Evolutionary conservation across 78 protist species (phyloP).

Genomic region (Dictyostelium intermedium): DNA sequence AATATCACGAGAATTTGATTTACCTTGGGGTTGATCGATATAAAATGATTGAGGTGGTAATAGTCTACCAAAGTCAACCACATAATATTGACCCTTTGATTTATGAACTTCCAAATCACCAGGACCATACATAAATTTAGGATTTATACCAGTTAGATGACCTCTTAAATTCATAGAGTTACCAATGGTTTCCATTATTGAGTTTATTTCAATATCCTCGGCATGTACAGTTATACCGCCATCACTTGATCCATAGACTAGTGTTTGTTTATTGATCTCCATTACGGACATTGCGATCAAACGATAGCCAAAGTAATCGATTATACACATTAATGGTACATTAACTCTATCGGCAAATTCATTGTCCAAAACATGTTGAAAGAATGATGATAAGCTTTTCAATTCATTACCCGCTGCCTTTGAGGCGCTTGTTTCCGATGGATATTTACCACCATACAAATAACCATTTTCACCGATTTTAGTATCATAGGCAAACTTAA

Average conservation of each 20-base stretch:
- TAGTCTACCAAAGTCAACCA: slow-evolving; percentile 70
- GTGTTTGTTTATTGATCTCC: slow-evolving; percentile 40
- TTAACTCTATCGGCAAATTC: slow-evolving; percentile 15
- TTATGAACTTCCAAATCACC: slow-evolving; percentile 78
- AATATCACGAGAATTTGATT: slow-evolving; percentile 14
- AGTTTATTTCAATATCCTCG: neutral
- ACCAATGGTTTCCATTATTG: slow-evolving; percentile 61
- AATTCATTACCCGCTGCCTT: slow-evolving; percentile 64
- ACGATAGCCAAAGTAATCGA: slow-evolving; percentile 71
- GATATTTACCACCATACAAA: slow-evolving; percentile 60
- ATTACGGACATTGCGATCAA: slow-evolving; percentile 49
- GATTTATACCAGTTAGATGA: slow-evolving; percentile 31
- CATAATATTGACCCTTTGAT: slow-evolving; percentile 19
- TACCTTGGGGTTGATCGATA: neutral
- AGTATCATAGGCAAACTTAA: slow-evolving; percentile 61
- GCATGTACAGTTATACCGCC: slow-evolving; percentile 53
- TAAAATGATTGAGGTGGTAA: slow-evolving; percentile 55
- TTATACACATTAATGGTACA: slow-evolving; percentile 75
- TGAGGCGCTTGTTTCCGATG: slow-evolving; percentile 7
- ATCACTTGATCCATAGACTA: slow-evolving; percentile 71
- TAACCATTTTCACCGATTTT: neutral
- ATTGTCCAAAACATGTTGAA: slow-evolving; percentile 40
- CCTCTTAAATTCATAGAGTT: slow-evolving; percentile 48
- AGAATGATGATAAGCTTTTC: slow-evolving; percentile 27
- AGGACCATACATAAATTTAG: slow-evolving; percentile 40